Evolutionary conservation across 176 grass and related monocot genomes (phyloP), one percentile per base, ranked within the genome.

Genomic region (Rhynchospora pubera): DNA sequence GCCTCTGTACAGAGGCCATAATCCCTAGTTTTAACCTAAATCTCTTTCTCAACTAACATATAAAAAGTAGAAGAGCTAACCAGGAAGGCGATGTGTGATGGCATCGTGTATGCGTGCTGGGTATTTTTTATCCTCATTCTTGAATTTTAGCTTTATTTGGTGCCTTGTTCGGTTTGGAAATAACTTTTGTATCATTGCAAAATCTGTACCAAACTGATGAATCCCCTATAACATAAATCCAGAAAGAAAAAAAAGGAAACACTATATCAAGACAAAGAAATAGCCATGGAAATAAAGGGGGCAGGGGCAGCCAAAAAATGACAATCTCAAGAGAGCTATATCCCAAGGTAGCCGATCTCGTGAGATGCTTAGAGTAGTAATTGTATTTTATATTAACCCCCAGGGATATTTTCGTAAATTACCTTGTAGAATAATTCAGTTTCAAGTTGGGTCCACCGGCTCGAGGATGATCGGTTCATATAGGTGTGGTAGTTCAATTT

Each of bases 401-500:
- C 7, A 83, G 52, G 57, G 15, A 28, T 30, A 71, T 88, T 51
- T 84, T 88, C 82, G 78, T 62, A 85, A 28, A 84, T 68, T 91
- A 98, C 95, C 92, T 92, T 69, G 81, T 98, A 94, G 79, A 98
- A 92, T 78, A 93, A 68, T 68, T 98, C 87, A 7, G 87, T 92
- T 78, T 98, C 95, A 48, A 89, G 83, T 88, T 93, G 92, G 78
- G 95, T 91, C 95, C 95, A 98, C 86, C 80, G 87, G 42, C 63
- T 32, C 34, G 81, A 74, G 62, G 71, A 26, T 16, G 76, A 34
- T 80, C 58, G 85, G 63, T 91, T 93, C 92, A 94, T 94, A 73
- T 98, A 93, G 21, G 92, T 89, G 84, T 93, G 88, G 85, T 98
- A 98, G 83, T 98, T 98, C 85, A 98, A 66, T 85, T 91, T 98